Base-by-base conservation (phyloP, 257 asterid species). In the Apocynum venetum region DNA sequence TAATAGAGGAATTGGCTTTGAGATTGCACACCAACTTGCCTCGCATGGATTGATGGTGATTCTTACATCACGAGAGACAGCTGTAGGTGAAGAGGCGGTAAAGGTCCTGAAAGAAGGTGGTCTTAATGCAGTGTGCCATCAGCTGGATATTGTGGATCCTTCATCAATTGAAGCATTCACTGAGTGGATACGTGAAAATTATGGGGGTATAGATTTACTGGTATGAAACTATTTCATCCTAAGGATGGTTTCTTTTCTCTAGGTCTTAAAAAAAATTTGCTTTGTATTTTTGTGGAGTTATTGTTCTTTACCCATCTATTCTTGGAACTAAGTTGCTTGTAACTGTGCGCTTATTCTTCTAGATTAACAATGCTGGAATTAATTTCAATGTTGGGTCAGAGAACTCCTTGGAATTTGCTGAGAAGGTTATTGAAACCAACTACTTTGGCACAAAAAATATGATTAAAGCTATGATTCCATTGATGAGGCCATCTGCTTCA, bases 331-430 rank as follows among this genome's bases (percentile, higher is more conserved):
- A 63, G 64, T 4, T 59, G 12, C 36, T 77, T 73, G 57, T 11
- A 49, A 20, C 53, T 56, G 48, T 31, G 43, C 48, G 14, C 38
- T 47, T 31, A 38, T 20, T 78, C 48, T 76, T 86, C 56, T 77
- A 94, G 98, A 86, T 94, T 63, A 94, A 92, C 82, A 94, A 90
- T 84, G 98, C 98, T 49, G 98, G 98, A 80, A 91, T 91, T 66
- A 94, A 92, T 81, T 89, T 82, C 89, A 94, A 92, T 79, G 36
- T 82, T 14, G 97, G 96, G 77, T 61, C 93, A 8, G 93, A 90
- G 35, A 94, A 92, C 85, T 88, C 92, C 1, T 91, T 91, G 76
- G 96, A 92, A 79, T 78, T 49, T 72, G 93, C 96, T 63, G 95
- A 92, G 79, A 82, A 83, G 49, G 97, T 91, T 69, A 85, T 94